These are phyloP conservation scores for Vachellia pachyceras DNA, from an alignment of 306 rosid genomes.

Conservation along the genomic window DNA sequence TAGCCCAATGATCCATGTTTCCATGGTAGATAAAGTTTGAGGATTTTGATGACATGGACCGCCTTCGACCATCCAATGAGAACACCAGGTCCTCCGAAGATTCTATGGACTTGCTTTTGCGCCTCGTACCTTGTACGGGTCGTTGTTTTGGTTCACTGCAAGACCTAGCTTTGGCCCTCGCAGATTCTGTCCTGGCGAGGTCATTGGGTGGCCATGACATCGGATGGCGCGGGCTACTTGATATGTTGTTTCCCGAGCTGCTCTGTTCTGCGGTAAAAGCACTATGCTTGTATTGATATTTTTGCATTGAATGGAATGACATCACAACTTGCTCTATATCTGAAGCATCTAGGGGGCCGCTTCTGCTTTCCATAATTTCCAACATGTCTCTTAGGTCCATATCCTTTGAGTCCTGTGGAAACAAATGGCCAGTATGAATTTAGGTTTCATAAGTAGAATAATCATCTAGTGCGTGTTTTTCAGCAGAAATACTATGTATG, in stretches of 20 bases:
- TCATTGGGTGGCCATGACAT: conserved; percentile 59
- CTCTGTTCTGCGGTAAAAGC: background rate
- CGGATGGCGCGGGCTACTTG: conserved; percentile 39
- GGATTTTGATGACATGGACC: conserved; percentile 44
- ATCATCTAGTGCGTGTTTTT: conserved; percentile 8
- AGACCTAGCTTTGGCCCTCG: conserved; percentile 77
- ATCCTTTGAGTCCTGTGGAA: conserved; percentile 51
- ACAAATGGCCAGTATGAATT: conserved; percentile 9
- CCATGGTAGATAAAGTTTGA: conserved; percentile 42
- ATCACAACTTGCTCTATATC: background rate
- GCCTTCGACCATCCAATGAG: conserved; percentile 49
- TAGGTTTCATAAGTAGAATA: background rate
- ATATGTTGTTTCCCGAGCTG: conserved; percentile 16
- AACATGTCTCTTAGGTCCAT: background rate
- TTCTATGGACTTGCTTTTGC: conserved; percentile 52
- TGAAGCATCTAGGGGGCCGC: background rate
- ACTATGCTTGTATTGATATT: background rate
- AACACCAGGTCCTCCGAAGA: conserved; percentile 10
- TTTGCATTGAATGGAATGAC: background rate
- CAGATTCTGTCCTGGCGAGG: conserved; percentile 79
- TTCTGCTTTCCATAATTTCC: background rate
- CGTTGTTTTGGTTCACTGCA: conserved; percentile 89
- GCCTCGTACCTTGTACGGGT: conserved; percentile 48
- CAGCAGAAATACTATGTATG: background rate
- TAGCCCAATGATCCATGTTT: conserved; percentile 56